A percentile compares a stretch with the other conserved stretches of the same genome.
Evolutionary conservation across 768 basidiomycete genomes (phyloP).

Genomic region (Suillus plorans): DNA sequence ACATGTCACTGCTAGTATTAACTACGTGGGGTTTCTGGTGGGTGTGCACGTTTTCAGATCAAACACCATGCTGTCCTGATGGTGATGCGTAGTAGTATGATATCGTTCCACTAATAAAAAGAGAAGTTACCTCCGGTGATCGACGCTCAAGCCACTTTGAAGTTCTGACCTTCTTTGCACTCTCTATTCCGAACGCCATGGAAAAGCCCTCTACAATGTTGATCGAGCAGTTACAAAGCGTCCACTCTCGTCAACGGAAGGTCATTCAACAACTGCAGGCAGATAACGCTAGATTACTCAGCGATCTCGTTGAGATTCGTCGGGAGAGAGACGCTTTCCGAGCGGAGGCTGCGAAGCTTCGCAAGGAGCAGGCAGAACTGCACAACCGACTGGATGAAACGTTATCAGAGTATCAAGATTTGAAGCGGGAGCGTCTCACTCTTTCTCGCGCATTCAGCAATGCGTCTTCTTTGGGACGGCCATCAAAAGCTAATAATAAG

Average conservation of each 20-base stretch:
- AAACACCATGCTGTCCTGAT: not conserved
- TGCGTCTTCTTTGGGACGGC: not conserved
- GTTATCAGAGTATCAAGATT: slow-evolving; percentile 18
- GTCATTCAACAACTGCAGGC: slow-evolving; percentile 27
- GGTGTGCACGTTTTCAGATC: not conserved
- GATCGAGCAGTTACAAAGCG: slow-evolving; percentile 26
- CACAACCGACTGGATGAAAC: slow-evolving; percentile 21
- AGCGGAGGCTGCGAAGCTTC: slow-evolving; percentile 18
- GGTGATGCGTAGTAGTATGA: not conserved
- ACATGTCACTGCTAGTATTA: not conserved
- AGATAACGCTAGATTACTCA: slow-evolving; percentile 22
- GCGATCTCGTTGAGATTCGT: slow-evolving; percentile 26
- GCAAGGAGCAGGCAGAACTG: slow-evolving; percentile 23
- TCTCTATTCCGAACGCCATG: slow-evolving; percentile 3
- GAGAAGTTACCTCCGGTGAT: not conserved
- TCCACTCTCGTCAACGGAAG: slow-evolving; percentile 24
- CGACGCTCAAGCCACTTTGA: not conserved
- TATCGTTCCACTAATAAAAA: not conserved
- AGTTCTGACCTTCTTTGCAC: not conserved
- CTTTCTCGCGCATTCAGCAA: slow-evolving; percentile 13
- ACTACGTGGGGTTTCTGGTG: not conserved
- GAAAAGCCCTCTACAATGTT: slow-evolving; percentile 15
- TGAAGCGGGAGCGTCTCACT: slow-evolving; percentile 22
- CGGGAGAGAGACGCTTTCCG: slow-evolving; percentile 27
- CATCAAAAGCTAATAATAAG: slow-evolving; percentile 7